Conservation (phyloP, 2,329 filamentous ascomycete genomes). For the Aspergillus ruber region DNA sequence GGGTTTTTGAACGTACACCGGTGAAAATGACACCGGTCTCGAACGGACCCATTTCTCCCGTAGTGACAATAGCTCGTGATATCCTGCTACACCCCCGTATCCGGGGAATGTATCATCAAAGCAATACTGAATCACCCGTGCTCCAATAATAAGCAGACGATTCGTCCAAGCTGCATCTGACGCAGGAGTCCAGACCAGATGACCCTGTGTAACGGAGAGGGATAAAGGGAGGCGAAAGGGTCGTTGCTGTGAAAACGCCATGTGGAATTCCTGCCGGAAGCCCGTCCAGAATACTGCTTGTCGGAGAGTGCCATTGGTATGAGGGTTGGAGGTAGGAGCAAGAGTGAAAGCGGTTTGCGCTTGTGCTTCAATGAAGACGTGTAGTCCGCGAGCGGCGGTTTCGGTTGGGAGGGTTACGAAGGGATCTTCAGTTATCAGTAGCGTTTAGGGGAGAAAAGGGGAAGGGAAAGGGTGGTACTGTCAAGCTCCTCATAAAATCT, state of each 20-base stretch:
- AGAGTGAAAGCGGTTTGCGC: not conserved
- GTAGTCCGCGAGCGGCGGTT: constrained; percentile 15
- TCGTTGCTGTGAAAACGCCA: constrained; percentile 35
- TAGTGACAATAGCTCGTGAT: constrained; percentile 34
- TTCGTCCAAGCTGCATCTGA: constrained; percentile 38
- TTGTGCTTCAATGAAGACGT: constrained; percentile 20
- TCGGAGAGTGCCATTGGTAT: constrained; percentile 22
- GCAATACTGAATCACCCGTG: constrained; percentile 57
- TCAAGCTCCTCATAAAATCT: constrained; percentile 41
- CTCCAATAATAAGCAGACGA: constrained; percentile 54
- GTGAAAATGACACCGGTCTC: constrained; percentile 41
- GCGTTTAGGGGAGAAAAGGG: not conserved
- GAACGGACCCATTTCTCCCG: constrained; percentile 2
- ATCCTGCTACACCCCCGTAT: constrained; percentile 42
- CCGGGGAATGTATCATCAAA: constrained; percentile 33
- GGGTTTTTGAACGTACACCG: constrained; percentile 44
- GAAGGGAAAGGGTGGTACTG: constrained; percentile 7
- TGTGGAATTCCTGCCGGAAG: constrained; percentile 44
- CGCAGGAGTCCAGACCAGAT: not conserved
- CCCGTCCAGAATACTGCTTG: constrained; percentile 43
- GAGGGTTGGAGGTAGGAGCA: not conserved
- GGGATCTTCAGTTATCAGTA: constrained; percentile 6
- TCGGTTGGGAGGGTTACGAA: constrained; percentile 15
- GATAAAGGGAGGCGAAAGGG: constrained; percentile 13
- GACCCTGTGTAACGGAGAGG: not conserved